phyloP scores from a whole-genome alignment of 2,329 filamentous ascomycete species.

The Aspergillus udagawae region DNA sequence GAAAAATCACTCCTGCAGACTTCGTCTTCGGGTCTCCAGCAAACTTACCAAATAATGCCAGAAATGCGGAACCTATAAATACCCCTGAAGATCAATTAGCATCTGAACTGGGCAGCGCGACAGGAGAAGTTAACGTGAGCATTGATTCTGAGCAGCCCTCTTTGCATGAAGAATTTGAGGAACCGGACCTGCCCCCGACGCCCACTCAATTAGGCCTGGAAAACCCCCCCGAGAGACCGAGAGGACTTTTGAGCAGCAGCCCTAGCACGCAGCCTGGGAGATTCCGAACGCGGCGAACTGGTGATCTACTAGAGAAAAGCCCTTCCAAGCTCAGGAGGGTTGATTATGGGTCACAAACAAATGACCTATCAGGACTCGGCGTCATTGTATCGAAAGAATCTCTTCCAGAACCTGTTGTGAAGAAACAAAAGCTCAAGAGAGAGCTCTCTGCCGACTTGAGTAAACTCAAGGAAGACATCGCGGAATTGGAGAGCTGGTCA shows the following conservation, averaged over 20 bases:
- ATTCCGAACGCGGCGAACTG: conserved; percentile 21
- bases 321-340: conserved; percentile 26
- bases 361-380: conserved; percentile 5
- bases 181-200: conserved; percentile 61
- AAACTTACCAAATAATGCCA: conserved; percentile 7
- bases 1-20: conserved; percentile 28
- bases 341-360: conserved; percentile 12
- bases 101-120: conserved; percentile 29
- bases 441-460: conserved; percentile 54
- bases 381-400: conserved; percentile 7
- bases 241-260: conserved; percentile 33
- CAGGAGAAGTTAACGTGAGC: conserved; percentile 17
- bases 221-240: conserved; percentile 29
- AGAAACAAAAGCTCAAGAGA: conserved; percentile 53
- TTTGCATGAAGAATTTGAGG: conserved; percentile 38
- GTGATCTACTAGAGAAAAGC: conserved; percentile 22
- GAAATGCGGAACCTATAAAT: conserved; percentile 10
- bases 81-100: conserved; percentile 33
- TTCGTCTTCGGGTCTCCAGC: conserved; percentile 27
- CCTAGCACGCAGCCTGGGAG: conserved; percentile 30
- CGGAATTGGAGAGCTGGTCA: conserved; percentile 55
- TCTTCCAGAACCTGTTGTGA: conserved; percentile 22
- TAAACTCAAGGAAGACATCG: conserved; percentile 57
- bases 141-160: conserved; percentile 15
- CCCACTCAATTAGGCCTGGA: conserved; percentile 39